A percentile compares a stretch with the other conserved stretches of the same genome.
These are phyloP conservation scores for Phlyctochytrium bullatum DNA, from an alignment of 192 early-diverging fungal genomes.

Conservation along the genomic window DNA sequence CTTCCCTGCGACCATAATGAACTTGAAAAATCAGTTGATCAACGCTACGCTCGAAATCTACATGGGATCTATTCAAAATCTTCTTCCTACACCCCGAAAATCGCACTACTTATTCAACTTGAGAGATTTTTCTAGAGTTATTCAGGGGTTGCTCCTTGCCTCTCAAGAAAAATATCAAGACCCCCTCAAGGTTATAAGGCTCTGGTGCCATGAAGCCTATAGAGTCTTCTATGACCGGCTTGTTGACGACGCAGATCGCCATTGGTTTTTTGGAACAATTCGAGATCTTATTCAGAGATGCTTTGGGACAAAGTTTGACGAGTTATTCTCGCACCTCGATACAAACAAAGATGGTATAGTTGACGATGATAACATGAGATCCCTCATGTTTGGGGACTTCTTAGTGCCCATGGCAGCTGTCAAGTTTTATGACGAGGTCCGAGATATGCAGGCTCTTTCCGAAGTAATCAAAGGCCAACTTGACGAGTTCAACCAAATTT, in stretches of 20 bases:
- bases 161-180: constrained; percentile 45
- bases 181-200: constrained; percentile 45
- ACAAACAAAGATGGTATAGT: constrained; percentile 52
- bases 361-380: constrained; percentile 59
- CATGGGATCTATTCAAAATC: constrained; percentile 46
- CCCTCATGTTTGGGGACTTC: constrained; percentile 61
- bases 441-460: constrained; percentile 43
- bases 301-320: constrained; percentile 46
- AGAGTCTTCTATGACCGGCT: constrained; percentile 61
- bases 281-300: constrained; percentile 42
- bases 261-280: constrained; percentile 52
- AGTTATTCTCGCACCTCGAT: constrained; percentile 49
- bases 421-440: constrained; percentile 50
- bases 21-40: constrained; percentile 40
- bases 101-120: constrained; percentile 63
- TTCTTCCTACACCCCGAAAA: constrained; percentile 57
- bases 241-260: constrained; percentile 53
- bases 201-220: constrained; percentile 58
- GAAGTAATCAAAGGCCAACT: constrained; percentile 50
- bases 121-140: constrained; percentile 54
- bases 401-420: constrained; percentile 49
- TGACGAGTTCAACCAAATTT: constrained; percentile 60
- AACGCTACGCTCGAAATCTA: constrained; percentile 51
- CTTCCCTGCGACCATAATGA: constrained; percentile 31
- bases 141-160: constrained; percentile 56